Evolutionary conservation across 306 rosid genomes (phyloP), one percentile per base, ranked within the genome.

Genomic region (Cyamopsis tetragonoloba): DNA sequence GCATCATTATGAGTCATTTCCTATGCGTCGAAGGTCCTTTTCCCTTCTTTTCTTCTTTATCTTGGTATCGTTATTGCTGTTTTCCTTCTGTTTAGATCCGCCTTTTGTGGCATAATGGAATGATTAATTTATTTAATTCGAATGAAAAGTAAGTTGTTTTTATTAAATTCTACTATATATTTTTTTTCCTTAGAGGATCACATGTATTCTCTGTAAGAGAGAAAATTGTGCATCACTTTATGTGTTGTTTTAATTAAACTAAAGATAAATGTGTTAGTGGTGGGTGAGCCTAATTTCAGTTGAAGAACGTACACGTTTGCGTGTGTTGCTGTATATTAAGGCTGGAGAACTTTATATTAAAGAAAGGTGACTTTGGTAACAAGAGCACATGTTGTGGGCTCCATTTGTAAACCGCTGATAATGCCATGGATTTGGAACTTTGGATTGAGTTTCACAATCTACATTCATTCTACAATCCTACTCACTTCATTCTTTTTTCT

Each of bases 351-450:
- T 5, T 58, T 47, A 61, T 23, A 2, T 3, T 14, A 37, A 59
- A 15, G 64, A 31, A 6, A 28, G 61, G 55, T 26, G 69, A 73
- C 66, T 78, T 78, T 68, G 7, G 66, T 19, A 9, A 47, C 24
- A 53, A 68, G n/a, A 7, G 62, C 87, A 81, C 88, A 79, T 83
- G 91, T 12, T 7, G 55, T 27, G 77, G 80, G 75, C 20, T 44
- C 84, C 46, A 51, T 35, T 34, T 51, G 47, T 56, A 18, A 39
- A 41, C 28, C 18, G 4, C 34, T 14, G 43, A n/a, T n/a, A n/a
- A 68, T 76, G 80, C 35, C 62, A 59, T 68, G 49, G 49, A 75
- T 59, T 58, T 37, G 74, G n/a, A n/a, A n/a, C n/a, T n/a, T n/a
- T n/a, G n/a, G n/a, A n/a, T n/a, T n/a, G n/a, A n/a, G n/a, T n/a